Conservation (phyloP, 2,329 filamentous ascomycete species). For the Passalora sequoiae region DNA sequence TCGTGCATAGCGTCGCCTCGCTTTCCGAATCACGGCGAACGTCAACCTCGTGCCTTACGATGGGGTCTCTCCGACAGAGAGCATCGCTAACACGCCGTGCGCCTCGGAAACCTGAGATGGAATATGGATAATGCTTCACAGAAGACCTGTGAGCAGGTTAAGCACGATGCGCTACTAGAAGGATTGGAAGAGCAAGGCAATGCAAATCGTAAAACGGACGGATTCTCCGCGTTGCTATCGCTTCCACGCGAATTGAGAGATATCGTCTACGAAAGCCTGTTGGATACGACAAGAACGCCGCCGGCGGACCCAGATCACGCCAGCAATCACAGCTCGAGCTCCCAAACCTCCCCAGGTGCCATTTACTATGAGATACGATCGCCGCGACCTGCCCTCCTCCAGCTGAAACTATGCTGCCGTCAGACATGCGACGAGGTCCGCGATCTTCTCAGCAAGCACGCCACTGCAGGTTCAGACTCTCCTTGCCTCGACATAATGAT, state of each 20-base stretch:
- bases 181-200: neutral
- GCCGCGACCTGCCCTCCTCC: conserved; percentile 15
- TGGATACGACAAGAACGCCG: conserved; percentile 6
- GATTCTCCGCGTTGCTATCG: conserved; percentile 6
- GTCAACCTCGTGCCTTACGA: neutral
- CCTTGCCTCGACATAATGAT: conserved; percentile 16
- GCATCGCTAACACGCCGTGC: neutral
- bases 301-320: conserved; percentile 11
- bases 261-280: conserved; percentile 10
- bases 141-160: neutral
- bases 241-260: conserved; percentile 12
- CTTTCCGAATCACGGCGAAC: neutral
- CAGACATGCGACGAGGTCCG: conserved; percentile 8
- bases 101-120: neutral
- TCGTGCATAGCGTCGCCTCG: neutral
- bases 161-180: neutral
- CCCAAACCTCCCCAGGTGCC: conserved; percentile 2
- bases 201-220: neutral
- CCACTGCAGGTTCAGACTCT: neutral
- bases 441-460: conserved; percentile 5
- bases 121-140: neutral
- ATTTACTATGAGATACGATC: conserved; percentile 13
- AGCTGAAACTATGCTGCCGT: conserved; percentile 11
- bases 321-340: conserved; percentile 1
- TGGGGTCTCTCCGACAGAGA: neutral